Percentiles rank a stretch among this genome's conserved stretches.
phyloP scores from a whole-genome alignment of 768 basidiomycete genomes.

The Hemileccinum rubropunctum region DNA sequence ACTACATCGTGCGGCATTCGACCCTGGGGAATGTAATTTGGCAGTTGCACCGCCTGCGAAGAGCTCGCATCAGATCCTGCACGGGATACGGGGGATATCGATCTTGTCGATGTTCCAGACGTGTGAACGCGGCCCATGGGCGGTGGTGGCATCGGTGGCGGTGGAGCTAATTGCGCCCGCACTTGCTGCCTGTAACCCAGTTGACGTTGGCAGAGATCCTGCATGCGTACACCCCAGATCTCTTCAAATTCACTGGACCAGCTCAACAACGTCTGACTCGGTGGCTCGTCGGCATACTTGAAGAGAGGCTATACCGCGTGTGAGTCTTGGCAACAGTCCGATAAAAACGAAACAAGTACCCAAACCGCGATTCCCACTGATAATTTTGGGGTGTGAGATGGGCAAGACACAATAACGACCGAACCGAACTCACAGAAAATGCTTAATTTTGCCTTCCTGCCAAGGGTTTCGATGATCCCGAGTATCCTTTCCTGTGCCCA shows the following conservation, averaged over 20 bases:
- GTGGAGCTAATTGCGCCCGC: constrained; percentile 14
- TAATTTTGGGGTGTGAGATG: constrained; percentile 16
- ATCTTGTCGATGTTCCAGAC: constrained; percentile 10
- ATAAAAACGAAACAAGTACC: constrained; percentile 42
- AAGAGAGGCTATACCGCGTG: constrained; percentile 53
- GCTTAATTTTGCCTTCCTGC: constrained; percentile 40
- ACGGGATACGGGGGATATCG: constrained; percentile 21
- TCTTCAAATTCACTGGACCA: constrained; percentile 68
- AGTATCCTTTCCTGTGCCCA: constrained; percentile 41
- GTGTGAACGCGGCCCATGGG: constrained; percentile 22
- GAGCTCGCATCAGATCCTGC: constrained; percentile 17
- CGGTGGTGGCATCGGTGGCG: constrained; percentile 32
- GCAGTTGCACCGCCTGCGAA: constrained; percentile 21
- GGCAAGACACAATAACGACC: constrained; percentile 26
- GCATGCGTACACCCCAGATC: constrained; percentile 59
- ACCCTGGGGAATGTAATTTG: constrained; percentile 31
- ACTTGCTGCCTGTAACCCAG: constrained; percentile 14
- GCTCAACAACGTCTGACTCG: constrained; percentile 44
- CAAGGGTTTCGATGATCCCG: constrained; percentile 38
- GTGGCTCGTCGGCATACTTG: constrained; percentile 60
- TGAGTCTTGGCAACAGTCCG: constrained; percentile 22
- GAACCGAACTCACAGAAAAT: constrained; percentile 43
- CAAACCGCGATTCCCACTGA: constrained; percentile 61
- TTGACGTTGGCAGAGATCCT: constrained; percentile 39
- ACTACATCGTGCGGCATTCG: constrained; percentile 37